These are phyloP conservation scores for Gracilaria gracilis DNA, from an alignment of 23 red algal species.

Conservation along the genomic window DNA sequence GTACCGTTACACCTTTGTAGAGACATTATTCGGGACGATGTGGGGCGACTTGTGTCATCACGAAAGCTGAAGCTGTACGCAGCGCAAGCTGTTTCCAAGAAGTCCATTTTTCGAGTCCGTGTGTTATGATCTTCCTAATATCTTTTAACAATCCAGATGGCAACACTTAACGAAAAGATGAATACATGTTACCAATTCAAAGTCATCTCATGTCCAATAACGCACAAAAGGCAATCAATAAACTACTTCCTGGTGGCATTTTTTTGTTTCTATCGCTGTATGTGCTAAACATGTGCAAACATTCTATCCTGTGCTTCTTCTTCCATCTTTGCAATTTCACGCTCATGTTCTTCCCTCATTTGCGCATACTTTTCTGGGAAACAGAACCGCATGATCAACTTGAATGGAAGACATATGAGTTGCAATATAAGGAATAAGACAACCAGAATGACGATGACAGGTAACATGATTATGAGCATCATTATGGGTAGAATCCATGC, in stretches of 20 bases:
- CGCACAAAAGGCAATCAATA: conserved; percentile 13
- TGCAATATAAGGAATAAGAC: conserved; percentile 65
- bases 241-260: conserved; percentile 1
- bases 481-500: conserved; percentile 71
- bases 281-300: conserved; percentile 77
- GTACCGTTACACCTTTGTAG: no score
- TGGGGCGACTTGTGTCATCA: no score
- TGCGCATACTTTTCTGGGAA: conserved; percentile 83
- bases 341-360: conserved; percentile 59
- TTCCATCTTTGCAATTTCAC: conserved; percentile 64
- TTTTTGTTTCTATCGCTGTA: neutral
- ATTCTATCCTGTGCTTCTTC: conserved; percentile 74
- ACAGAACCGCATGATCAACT: conserved; percentile 42
- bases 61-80: no score
- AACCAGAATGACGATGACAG: conserved; percentile 77
- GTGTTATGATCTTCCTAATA: neutral
- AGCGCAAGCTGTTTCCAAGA: neutral
- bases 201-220: neutral
- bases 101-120: neutral
- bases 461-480: conserved; percentile 77
- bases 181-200: neutral
- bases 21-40: no score
- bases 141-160: neutral
- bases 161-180: neutral
- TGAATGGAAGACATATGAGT: conserved; percentile 73